Conservation (phyloP, 176 grass and related monocot genomes). For the Carex myosuroides region DNA sequence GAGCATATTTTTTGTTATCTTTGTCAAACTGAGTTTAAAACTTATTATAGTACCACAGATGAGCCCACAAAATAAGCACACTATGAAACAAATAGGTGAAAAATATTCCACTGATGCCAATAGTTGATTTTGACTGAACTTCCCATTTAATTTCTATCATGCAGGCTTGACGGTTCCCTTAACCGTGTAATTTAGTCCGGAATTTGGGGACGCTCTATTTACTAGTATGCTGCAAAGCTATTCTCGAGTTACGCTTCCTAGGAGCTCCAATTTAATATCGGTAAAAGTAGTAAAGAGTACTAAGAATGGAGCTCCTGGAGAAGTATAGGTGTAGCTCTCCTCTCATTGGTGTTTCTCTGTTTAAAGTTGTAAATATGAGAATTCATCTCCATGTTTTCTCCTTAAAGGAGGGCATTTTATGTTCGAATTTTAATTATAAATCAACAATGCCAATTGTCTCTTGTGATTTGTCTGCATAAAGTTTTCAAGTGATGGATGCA, state of each 20-base stretch:
- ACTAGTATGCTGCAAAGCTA: conserved; percentile 15
- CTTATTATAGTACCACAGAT: not conserved
- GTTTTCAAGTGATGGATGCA: not conserved
- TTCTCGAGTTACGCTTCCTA: conserved; percentile 26
- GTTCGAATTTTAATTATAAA: not conserved
- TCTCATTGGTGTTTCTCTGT: not conserved
- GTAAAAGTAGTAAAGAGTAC: conserved; percentile 3
- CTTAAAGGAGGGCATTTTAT: conserved; percentile 21
- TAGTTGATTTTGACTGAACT: not conserved
- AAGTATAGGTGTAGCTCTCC: conserved; percentile 26
- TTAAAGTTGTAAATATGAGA: conserved; percentile 22
- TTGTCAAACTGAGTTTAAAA: not conserved
- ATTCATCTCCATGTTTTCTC: not conserved
- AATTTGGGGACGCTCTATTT: not conserved
- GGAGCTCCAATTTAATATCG: conserved; percentile 4
- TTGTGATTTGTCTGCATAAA: not conserved
- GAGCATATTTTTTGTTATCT: not conserved
- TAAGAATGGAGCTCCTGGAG: conserved; percentile 16
- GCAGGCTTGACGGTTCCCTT: conserved; percentile 5
- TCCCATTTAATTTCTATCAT: not conserved
- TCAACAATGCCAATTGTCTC: not conserved
- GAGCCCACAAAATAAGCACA: not conserved
- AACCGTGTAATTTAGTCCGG: not conserved
- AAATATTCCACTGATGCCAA: not conserved
- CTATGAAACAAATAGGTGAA: not conserved